Percentiles rank a stretch among this genome's conserved stretches.
phyloP scores from a whole-genome alignment of 805 yeast species.

The Wickerhamiella azymoides region DNA sequence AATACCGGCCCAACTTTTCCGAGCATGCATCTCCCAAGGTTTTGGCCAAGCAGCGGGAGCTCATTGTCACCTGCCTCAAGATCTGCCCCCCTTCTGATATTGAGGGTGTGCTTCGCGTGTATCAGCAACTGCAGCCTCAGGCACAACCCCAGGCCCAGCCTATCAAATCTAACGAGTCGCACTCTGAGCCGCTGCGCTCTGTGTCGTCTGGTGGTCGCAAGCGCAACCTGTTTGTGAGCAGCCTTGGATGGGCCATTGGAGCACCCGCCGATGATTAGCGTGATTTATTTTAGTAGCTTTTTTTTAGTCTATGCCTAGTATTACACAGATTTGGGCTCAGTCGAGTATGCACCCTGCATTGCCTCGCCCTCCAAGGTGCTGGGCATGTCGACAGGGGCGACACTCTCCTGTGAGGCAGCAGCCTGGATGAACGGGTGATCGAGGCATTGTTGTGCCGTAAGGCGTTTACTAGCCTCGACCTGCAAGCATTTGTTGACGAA shows the following conservation, averaged over 20 bases:
- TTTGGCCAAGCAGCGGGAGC: conserved; percentile 1
- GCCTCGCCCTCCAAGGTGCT: conserved; percentile 18
- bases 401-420: not conserved
- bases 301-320: no score
- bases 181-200: not conserved
- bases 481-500: conserved; percentile 43
- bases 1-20: conserved; percentile 38
- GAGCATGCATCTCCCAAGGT: conserved; percentile 10
- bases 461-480: conserved; percentile 33
- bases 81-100: conserved; percentile 3
- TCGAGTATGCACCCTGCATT: conserved; percentile 25
- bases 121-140: not conserved
- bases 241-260: conserved; percentile 9
- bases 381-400: conserved; percentile 10
- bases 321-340: not conserved
- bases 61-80: conserved; percentile 2
- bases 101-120: not conserved
- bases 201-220: not conserved
- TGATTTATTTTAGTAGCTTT: not conserved
- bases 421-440: conserved; percentile 32
- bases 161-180: not conserved
- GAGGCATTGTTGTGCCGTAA: conserved; percentile 33
- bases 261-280: not conserved
- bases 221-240: conserved; percentile 5
- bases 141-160: not conserved